These are phyloP conservation scores for Metschnikowia chrysomelidarum DNA, from an alignment of 805 yeast genomes.

Conservation along the genomic window DNA sequence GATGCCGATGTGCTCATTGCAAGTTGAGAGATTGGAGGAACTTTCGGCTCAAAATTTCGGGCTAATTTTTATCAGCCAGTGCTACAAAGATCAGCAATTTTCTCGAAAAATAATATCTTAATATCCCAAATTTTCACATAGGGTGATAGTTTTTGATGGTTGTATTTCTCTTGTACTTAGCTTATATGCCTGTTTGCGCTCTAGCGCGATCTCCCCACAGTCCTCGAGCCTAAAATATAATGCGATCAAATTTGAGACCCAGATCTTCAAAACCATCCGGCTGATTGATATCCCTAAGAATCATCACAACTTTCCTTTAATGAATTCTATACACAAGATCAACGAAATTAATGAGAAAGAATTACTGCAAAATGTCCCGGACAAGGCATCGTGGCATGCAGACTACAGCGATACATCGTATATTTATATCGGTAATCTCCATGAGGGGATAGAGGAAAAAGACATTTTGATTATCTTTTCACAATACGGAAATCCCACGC, in stretches of 20 bases:
- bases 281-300: too few species aligned
- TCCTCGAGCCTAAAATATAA: neutral
- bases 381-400: conserved; percentile 83
- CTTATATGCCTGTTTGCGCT: too few species aligned
- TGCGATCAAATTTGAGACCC: neutral
- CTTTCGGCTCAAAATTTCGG: too few species aligned
- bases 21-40: too few species aligned
- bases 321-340: conserved; percentile 44
- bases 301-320: conserved; percentile 11
- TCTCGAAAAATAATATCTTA: too few species aligned
- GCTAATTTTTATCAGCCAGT: too few species aligned
- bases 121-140: too few species aligned
- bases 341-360: conserved; percentile 65
- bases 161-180: neutral
- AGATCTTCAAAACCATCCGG: neutral
- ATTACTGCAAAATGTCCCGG: conserved; percentile 54
- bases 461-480: conserved; percentile 79
- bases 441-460: conserved; percentile 62
- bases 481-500: conserved; percentile 86
- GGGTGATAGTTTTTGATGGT: too few species aligned
- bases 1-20: too few species aligned
- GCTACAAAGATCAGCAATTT: too few species aligned
- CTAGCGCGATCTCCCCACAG: neutral
- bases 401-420: conserved; percentile 78
- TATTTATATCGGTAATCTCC: conserved; percentile 72